Base-by-base conservation (phyloP, 352 stramenopile species). In the Globisporangium megalacanthum region DNA sequence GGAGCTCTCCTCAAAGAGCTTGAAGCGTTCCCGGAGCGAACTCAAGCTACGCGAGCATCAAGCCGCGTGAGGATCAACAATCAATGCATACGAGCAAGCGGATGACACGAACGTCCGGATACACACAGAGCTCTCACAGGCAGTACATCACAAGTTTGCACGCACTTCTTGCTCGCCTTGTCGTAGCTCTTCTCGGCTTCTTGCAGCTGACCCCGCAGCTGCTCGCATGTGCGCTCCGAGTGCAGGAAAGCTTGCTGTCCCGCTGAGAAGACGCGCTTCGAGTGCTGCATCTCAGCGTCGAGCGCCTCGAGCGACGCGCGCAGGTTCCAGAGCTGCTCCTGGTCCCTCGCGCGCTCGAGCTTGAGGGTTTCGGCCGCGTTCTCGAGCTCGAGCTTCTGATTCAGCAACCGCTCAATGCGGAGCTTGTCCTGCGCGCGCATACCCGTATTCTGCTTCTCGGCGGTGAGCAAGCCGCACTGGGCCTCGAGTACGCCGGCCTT, bases 351-450 rank as follows among this genome's bases (percentile, higher is more conserved):
- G 13, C 69, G 70, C 9, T 90, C 75, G 1, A 79, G 46, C 37
- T 86, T 86, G 53, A 80, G 65, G 3, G 58, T 57, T 20, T 91
- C 84, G 0, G 92, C 64, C 4, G 70, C 42, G 11, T 78, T 77
- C 58, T 94, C 78, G 0, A 92, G 68, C 49, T 94, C 79, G 31
- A 88, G 59, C 56, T 92, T 94, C 53, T 92, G 75, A 54, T 91
- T 91, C 0, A 92, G 48, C 0, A 94, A 60, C 11, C 78, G 52
- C 42, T 94, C 83, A 31, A 94, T 92, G 0, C 79, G 79, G 15
- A 90, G 64, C 45, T 91, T 91, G 60, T 94, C 83, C 66, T 89
- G 79, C 8, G 78, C 78, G 0, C 79, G 74, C 79, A 91, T 91
- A 11, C 76, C 80, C 4, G 72, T 83, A 53, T 89, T 90, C 44